Evolutionary conservation across 352 stramenopile genomes (phyloP), one percentile per base, ranked within the genome.

Genomic region (Phytophthora pseudosyringae): DNA sequence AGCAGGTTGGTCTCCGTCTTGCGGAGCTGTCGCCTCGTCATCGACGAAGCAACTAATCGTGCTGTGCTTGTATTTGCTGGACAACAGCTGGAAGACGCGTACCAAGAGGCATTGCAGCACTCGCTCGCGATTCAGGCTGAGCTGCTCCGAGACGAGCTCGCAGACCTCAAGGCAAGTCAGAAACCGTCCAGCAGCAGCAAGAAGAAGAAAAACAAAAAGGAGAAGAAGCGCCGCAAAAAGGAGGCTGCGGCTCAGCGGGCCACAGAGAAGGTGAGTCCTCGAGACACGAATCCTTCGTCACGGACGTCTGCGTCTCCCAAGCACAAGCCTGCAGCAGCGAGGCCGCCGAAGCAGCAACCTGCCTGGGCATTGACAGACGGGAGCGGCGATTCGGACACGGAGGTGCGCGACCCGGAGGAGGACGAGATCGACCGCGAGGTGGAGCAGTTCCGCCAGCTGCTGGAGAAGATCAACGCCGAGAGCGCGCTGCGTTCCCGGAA

Each of bases 121-220:
- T 93, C 84, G 54, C 68, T 93, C 1, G 81, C 81, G 5, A 73
- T 91, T 25, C 84, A 93, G 47, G 84, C 84, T 0, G 84, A 93
- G 67, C 58, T 93, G 40, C 64, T 93, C 16, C 80, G 80, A 25
- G 84, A 93, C 45, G 84, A 93, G 50, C 81, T 92, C 15, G 79
- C 81, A 38, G 83, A 90, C 35, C 70, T 90, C 9, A 74, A 90
- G 52, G 75, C 77, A 26, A 88, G 75, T 62, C 72, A 88, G 50
- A 85, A 90, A 55, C 75, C 78, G 32, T 67, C 69, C 13, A 57
- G 51, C 10, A 77, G 53, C 50, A 86, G 68, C 53, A 75, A 65
- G 33, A 89, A 76, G 56, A 93, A 91, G 66, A 93, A 91, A 60
- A 90, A 83, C 60, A 91, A 88, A 63, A 79, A 86, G 57, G 86